Evolutionary conservation across 225 moss, liverwort and hornwort species (phyloP), one percentile per base, ranked within the genome.

Genomic region (Neckera pumila): DNA sequence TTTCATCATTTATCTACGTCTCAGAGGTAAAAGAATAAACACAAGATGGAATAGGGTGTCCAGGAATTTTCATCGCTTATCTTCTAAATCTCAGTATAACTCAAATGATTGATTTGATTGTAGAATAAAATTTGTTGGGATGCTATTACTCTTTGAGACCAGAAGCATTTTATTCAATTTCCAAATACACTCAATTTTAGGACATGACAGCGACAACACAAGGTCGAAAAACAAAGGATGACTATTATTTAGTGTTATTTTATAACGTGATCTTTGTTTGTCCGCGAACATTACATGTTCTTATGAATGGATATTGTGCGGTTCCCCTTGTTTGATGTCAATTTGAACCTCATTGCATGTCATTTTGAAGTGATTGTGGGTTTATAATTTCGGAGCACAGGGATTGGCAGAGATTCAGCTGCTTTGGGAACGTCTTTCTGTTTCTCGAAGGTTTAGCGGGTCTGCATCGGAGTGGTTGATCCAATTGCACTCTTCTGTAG

Each of bases 401-500:
- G 98, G 98, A 87, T 94, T 97, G 96, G 98, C 94, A 87, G 98
- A 99, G 90, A 99, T 99, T 85, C 98, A 97, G 84, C 79, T 97
- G 73, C 87, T 99, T 82, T 96, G 95, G 97, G 98, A 99, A 86
- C 95, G 98, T 69, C 95, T 97, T 83, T 95, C 97, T 78, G 98
- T 97, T 63, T 99, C 98, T 74, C 95, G 94, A 90, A 93, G 98
- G 89, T 99, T 99, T 89, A 96, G 98, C 80, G 97, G 97, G 72
- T 93, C 94, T 74, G 96, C 98, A 86, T 95, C 97, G 64, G 94
- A 99, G 85, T 99, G 98, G 98, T 86, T 99, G 86, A 94, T 99
- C 84, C 98, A 97, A 73, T 89, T 99, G 82, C 98, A 99, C 90
- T 99, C 98, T 80, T 97, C 98, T 86, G 95, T 99, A 77, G 96